Base-by-base conservation (phyloP, 805 yeast species). In the Sugiyamaella lignohabitans region DNA sequence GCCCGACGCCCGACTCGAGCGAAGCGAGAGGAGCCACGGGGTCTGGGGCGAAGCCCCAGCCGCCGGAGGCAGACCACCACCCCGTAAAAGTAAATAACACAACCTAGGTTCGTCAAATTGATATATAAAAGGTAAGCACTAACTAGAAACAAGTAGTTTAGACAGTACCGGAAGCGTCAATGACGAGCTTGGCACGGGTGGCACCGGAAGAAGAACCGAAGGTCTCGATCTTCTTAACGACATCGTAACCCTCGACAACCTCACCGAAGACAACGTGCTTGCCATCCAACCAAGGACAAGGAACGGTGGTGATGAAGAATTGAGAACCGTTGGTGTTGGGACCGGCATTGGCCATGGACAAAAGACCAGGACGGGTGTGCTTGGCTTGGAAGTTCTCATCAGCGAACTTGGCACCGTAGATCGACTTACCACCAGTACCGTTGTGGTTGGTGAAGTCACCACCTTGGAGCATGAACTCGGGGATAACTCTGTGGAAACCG, bases 291-390 rank as follows among this genome's bases (percentile, higher is more conserved):
- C 93, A 86, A 51, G 93, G 84, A 62, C 83, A 74, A 57, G 82
- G 75, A 46, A 85, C 89, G 49, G 96, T 87, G 68, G 96, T 87
- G 73, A 87, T 84, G 79, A 91, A 89, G 73, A 89, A 89, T 74
- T 89, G 98, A 47, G 96, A 88, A 49, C 97, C 97, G 74, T 91
- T 91, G 73, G 97, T 87, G 82, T 87, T 86, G 70, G 95, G 95
- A 60, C 97, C 97, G 55, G 97, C 94, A 68, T 91, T 91, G 68
- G 97, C 97, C 97, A 91, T 91, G 53, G 96, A 86, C 63, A 87
- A 69, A 70, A 84, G 72, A 78, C 88, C 76, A 75, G 94, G 80
- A 69, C 80, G 74, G 73, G 74, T 72, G 76, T 91, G 97, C 64
- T 69, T 81, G 72, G 73, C 72, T 64, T 61, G 55, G 71, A 74